Evolutionary conservation across 345 rosid species (phyloP).

Genomic region (Gossypium herbaceum): DNA sequence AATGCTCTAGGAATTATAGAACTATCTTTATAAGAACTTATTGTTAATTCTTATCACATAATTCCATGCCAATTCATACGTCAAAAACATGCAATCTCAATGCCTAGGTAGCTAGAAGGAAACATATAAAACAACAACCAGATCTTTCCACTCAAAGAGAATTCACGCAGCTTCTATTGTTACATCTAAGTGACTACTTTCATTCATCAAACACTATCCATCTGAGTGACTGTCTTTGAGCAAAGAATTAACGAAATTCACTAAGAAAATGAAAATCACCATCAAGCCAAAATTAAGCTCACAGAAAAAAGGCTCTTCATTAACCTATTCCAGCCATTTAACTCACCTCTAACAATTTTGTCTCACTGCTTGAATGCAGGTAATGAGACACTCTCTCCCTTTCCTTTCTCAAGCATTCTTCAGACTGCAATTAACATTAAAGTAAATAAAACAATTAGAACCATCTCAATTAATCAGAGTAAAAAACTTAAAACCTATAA

Average conservation of each 20-base stretch:
- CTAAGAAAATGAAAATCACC: background rate
- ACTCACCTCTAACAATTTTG: slow-evolving; percentile 88
- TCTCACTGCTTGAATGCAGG: slow-evolving; percentile 82
- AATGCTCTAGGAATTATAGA: background rate
- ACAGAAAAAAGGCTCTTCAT: background rate
- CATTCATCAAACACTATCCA: background rate
- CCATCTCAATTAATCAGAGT: background rate
- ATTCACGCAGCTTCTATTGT: background rate
- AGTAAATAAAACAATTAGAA: background rate
- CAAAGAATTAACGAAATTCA: background rate
- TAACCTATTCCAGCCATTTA: slow-evolving; percentile 7
- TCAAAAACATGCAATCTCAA: background rate
- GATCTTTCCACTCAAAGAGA: background rate
- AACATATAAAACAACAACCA: background rate
- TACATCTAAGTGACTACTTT: background rate
- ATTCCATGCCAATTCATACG: background rate
- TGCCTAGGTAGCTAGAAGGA: background rate
- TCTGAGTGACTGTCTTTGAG: background rate
- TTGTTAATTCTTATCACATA: background rate
- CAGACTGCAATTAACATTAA: slow-evolving; percentile 50
- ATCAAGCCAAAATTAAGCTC: background rate
- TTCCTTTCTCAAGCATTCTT: slow-evolving; percentile 90
- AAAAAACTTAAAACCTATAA: slow-evolving; percentile 5
- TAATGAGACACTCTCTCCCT: slow-evolving; percentile 86
- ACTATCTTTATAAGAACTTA: background rate